phyloP scores from a whole-genome alignment of 2,329 filamentous ascomycete species.

The Periglandula ipomoeae region DNA sequence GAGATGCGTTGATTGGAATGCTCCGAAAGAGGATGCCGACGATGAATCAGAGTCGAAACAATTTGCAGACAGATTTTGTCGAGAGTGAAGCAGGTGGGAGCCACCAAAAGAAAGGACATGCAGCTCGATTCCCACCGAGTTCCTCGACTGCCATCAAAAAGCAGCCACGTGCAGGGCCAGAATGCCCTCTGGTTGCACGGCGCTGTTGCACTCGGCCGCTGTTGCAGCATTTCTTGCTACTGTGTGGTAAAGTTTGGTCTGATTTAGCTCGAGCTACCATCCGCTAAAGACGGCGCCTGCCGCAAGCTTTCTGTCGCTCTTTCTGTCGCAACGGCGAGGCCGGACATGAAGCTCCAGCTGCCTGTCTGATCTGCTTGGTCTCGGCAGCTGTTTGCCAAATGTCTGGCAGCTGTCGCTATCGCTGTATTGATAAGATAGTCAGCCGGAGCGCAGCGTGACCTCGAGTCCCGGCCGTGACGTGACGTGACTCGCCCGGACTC shows the following conservation, averaged over 20 bases:
- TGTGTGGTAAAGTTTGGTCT: too few relatives aligned
- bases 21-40: neutral
- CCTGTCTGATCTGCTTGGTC: neutral
- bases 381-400: too few relatives aligned
- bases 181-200: neutral
- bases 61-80: too few relatives aligned
- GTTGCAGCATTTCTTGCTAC: too few relatives aligned
- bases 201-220: neutral
- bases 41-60: neutral
- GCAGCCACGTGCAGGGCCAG: neutral
- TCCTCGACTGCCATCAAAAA: neutral
- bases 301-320: too few relatives aligned
- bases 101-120: too few relatives aligned
- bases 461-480: neutral
- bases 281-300: neutral
- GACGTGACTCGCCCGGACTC: conserved; percentile 2
- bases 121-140: too few relatives aligned
- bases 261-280: too few relatives aligned
- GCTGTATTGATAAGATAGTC: neutral
- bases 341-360: neutral
- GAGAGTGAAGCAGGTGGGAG: too few relatives aligned
- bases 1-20: neutral
- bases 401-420: neutral
- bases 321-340: too few relatives aligned
- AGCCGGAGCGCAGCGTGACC: neutral